Base-by-base conservation (phyloP, 2,329 filamentous ascomycete genomes). In the Knufia petricola region DNA sequence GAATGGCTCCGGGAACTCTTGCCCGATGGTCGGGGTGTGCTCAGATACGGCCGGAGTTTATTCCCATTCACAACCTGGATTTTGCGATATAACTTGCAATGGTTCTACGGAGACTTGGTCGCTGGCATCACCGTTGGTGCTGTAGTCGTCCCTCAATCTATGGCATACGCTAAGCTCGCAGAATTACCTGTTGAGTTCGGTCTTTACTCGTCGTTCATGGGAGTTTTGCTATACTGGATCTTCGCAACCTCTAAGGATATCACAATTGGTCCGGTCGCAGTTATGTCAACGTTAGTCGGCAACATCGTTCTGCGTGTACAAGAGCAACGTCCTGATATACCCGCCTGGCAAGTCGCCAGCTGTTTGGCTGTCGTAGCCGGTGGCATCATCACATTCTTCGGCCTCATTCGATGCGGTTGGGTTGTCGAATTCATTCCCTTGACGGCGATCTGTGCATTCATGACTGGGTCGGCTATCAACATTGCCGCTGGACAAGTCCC, bases 241-340 rank as follows among this genome's bases (percentile, higher is more conserved):
- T 96, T 96, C 61, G 92, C 89, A 28, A 98, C 92, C 0, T 95
- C 90, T 12, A 98, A 96, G 64, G 90, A 98, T 66, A 96, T 98
- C 61, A 95, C 90, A 8, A 96, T 96, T 49, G 90, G 90, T 13
- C 90, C 90, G 26, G 92, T 96, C 42, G 92, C 92, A 31, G 92
- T 96, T 57, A 85, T 96, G 77, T 96, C 89, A 1, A 94, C 86
- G 2, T 76, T 98, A 13, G 84, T 87, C 2, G 92, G 92, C 38
- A 84, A 84, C 46, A 81, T 96, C 44, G 81, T 96, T 39, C 64
- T 76, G 37, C 75, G 82, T 31, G 81, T 85, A 36, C 64, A 73
- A 44, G 63, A 69, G 6, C 63, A 73, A 2, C 64, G 80, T 13
- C 82, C 83, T 0, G 63, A 69, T 12, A 59, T 85, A 9, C 68